Conservation (phyloP, 179 eudicot species). For the Spergularia azorica region DNA sequence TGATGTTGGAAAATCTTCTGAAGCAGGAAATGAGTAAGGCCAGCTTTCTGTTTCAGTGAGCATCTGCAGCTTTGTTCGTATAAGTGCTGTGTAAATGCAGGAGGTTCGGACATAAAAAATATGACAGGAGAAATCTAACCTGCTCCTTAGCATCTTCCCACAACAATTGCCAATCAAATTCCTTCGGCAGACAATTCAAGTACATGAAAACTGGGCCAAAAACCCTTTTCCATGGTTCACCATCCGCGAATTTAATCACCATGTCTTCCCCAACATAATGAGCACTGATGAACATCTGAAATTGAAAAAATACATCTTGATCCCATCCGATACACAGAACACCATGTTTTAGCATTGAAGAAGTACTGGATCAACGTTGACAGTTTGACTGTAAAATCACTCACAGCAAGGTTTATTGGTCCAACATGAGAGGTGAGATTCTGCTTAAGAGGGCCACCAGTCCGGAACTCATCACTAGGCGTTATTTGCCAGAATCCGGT, state of each 20-base stretch:
- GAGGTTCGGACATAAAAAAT: no score
- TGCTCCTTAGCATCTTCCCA: constrained; percentile 90
- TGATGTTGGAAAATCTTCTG: constrained; percentile 43
- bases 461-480: constrained; percentile 84
- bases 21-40: constrained; percentile 55
- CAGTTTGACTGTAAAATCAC: background rate
- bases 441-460: constrained; percentile 92
- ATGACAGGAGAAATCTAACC: constrained; percentile 35
- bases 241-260: constrained; percentile 48
- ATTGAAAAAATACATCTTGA: background rate
- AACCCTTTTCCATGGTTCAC: constrained; percentile 86
- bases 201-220: constrained; percentile 90
- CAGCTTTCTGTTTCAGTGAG: constrained; percentile 42
- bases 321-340: background rate
- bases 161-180: constrained; percentile 50
- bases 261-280: constrained; percentile 85
- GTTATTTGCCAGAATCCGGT: constrained; percentile 97
- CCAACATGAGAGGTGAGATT: constrained; percentile 94
- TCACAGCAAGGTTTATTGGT: constrained; percentile 71
- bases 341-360: background rate
- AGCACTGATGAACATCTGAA: constrained; percentile 78
- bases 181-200: constrained; percentile 54
- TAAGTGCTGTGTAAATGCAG: background rate
- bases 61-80: constrained; percentile 21
- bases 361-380: background rate